phyloP scores from a whole-genome alignment of 495 filamentous ascomycete genomes.

The Cryomyces antarcticus region DNA sequence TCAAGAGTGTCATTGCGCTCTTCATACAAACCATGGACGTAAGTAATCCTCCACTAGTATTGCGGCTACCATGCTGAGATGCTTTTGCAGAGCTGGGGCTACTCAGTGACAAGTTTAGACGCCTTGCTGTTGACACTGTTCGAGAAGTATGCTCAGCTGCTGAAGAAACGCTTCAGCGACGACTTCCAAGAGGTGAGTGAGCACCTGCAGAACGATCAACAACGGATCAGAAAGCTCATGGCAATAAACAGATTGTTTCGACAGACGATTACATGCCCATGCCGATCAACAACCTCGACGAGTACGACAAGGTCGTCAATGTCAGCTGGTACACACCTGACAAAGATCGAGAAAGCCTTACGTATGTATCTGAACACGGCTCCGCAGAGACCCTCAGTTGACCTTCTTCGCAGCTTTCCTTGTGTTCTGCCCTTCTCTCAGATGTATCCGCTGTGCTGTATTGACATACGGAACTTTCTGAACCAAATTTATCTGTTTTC shows the following conservation, averaged over 20 bases:
- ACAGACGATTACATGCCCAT: constrained; percentile 99
- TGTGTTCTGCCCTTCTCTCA: constrained; percentile 90
- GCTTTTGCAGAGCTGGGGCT: constrained; percentile 53
- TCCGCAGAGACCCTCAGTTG: constrained; percentile 3
- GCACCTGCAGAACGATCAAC: not conserved
- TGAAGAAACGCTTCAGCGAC: constrained; percentile 75
- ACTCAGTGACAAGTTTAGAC: constrained; percentile 63
- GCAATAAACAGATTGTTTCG: constrained; percentile 48
- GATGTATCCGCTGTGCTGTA: constrained; percentile 97
- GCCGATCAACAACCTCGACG: constrained; percentile 72
- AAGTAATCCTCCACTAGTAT: constrained; percentile 7
- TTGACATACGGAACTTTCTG: constrained; percentile 87
- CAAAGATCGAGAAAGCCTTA: constrained; percentile 50
- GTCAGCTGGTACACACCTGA: constrained; percentile 87
- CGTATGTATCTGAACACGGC: constrained; percentile 26
- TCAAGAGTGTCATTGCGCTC: constrained; percentile 75
- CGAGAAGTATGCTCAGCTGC: constrained; percentile 77
- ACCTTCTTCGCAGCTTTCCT: constrained; percentile 43
- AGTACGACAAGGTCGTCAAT: constrained; percentile 85
- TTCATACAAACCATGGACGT: constrained; percentile 98
- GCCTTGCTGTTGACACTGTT: constrained; percentile 70
- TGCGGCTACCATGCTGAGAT: constrained; percentile 1
- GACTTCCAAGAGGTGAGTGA: constrained; percentile 67
- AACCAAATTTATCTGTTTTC: constrained; percentile 94
- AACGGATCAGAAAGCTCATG: not conserved